Evolutionary conservation across 1,139 yeast species (phyloP).

Genomic region (Yamadazyma triangularis): DNA sequence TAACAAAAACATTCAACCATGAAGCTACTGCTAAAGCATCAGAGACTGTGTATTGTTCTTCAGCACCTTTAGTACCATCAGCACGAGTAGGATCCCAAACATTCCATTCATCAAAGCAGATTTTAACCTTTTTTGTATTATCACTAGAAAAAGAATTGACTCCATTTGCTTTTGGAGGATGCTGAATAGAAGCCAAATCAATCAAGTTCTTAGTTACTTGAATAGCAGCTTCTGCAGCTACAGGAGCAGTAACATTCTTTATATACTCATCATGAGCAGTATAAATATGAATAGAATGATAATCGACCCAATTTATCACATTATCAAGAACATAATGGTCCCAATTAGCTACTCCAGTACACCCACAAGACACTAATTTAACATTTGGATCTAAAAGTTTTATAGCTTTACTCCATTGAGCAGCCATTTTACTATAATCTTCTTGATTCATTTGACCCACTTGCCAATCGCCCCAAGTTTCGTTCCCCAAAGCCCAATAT

Average conservation of each 20-base stretch:
- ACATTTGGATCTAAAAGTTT: conserved; percentile 23
- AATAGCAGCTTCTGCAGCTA: conserved; percentile 26
- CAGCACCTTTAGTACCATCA: conserved; percentile 24
- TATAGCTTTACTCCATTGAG: conserved; percentile 29
- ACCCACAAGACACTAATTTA: conserved; percentile 23
- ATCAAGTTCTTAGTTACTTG: conserved; percentile 21
- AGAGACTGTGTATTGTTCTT: conserved; percentile 22
- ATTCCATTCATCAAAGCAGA: conserved; percentile 33
- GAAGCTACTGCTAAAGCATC: conserved; percentile 29
- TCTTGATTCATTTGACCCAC: conserved; percentile 26
- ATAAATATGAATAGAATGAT: conserved; percentile 26
- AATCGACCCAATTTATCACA: conserved; percentile 20
- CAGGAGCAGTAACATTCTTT: conserved; percentile 23
- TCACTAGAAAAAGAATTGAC: conserved; percentile 6
- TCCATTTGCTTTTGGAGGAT: conserved; percentile 11
- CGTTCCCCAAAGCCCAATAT: conserved; percentile 32
- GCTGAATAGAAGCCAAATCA: conserved; percentile 20
- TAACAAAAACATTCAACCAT: conserved; percentile 27
- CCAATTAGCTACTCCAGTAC: conserved; percentile 23
- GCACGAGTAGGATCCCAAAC: conserved; percentile 32
- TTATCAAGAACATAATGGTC: conserved; percentile 21
- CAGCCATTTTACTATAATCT: conserved; percentile 23
- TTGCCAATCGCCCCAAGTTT: conserved; percentile 33
- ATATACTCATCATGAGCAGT: conserved; percentile 20
- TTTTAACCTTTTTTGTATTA: conserved; percentile 17